phyloP scores from a whole-genome alignment of 176 grass and related monocot genomes.

The Oryza nivara region DNA sequence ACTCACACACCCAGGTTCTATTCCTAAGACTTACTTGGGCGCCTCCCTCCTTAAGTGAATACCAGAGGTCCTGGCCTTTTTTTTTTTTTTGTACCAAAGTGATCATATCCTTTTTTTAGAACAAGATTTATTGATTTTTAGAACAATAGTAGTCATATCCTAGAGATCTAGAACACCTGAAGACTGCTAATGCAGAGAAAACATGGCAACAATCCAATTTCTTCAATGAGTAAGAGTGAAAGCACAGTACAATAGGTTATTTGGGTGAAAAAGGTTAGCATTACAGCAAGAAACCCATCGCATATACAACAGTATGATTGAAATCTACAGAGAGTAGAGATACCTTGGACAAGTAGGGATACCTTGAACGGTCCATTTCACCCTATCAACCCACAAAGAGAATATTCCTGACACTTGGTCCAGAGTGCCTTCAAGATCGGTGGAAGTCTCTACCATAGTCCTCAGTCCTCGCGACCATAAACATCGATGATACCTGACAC shows the following conservation, averaged over 20 bases:
- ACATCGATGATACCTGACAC: slow-evolving; percentile 22
- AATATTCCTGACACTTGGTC: slow-evolving; percentile 33
- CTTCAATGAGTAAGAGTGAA: not conserved
- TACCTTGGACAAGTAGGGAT: slow-evolving; percentile 5
- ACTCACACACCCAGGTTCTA: not conserved
- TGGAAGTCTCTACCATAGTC: not conserved
- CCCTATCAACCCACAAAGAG: slow-evolving; percentile 16
- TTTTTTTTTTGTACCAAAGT: not conserved
- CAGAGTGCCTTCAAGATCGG: not conserved
- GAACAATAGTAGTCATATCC: not conserved
- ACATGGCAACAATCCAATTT: not conserved
- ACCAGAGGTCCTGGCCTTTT: not conserved
- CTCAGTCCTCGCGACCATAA: slow-evolving; percentile 38
- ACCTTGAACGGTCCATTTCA: slow-evolving; percentile 15
- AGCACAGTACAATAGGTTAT: not conserved
- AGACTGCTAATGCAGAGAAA: not conserved
- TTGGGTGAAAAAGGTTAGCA: not conserved
- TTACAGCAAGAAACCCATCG: not conserved
- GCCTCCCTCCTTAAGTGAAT: not conserved
- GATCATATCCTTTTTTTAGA: not conserved
- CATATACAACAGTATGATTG: not conserved
- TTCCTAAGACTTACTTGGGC: not conserved
- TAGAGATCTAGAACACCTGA: not conserved
- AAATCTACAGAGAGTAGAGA: slow-evolving; percentile 14
- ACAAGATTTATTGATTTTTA: no score